Evolutionary conservation across 1,284 basidiomycete species (phyloP).

Genomic region (Puccinia triticina): DNA sequence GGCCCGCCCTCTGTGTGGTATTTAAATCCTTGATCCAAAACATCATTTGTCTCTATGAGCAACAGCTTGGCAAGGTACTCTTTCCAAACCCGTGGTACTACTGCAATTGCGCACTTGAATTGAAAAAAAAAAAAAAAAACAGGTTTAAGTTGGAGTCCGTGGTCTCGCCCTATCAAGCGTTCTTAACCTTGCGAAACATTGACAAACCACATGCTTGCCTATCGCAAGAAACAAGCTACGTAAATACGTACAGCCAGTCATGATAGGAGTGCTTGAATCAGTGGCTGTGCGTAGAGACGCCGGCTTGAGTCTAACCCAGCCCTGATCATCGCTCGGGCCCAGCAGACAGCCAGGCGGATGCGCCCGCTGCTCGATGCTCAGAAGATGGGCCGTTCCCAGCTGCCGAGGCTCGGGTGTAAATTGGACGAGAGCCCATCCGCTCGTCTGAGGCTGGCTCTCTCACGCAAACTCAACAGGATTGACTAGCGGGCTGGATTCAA

Average conservation of each 20-base stretch:
- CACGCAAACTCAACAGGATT: conserved; percentile 28
- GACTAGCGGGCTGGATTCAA: neutral
- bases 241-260: no score
- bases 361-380: neutral
- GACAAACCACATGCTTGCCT: no score
- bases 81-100: neutral
- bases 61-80: neutral
- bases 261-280: no score
- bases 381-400: no score
- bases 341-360: neutral
- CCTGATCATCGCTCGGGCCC: neutral
- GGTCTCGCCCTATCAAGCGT: no score
- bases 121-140: no score
- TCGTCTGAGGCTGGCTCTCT: conserved; percentile 9
- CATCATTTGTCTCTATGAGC: neutral
- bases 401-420: neutral
- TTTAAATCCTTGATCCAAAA: no score
- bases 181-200: no score
- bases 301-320: neutral
- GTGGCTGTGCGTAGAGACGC: no score
- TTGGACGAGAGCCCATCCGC: neutral
- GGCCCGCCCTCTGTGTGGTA: no score
- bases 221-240: no score
- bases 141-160: neutral
- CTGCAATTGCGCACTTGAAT: neutral